Conservation (phyloP, 2,329 filamentous ascomycete species). For the Verticillium tricorpus region DNA sequence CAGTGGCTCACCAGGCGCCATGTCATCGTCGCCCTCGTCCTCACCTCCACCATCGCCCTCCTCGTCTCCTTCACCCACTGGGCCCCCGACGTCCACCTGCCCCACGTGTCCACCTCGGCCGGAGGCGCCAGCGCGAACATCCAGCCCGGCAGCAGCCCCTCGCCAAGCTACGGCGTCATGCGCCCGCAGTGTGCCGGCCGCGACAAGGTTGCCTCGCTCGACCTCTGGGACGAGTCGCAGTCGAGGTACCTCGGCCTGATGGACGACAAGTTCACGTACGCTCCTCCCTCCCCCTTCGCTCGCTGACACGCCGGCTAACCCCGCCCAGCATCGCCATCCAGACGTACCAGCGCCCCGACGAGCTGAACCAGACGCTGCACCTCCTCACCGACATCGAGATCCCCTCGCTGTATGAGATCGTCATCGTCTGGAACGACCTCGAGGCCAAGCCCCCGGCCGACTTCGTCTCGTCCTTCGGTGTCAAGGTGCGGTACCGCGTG, state of each 20-base stretch:
- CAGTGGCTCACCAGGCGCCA: background rate
- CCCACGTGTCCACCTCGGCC: background rate
- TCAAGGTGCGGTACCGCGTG: conserved; percentile 27
- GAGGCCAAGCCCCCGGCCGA: conserved; percentile 21
- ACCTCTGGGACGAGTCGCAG: background rate
- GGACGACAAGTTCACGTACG: conserved; percentile 23
- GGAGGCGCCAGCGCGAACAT: background rate
- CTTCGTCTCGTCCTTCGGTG: conserved; percentile 23
- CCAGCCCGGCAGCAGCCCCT: background rate
- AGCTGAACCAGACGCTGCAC: conserved; percentile 25
- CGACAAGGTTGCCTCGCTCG: background rate
- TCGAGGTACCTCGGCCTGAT: conserved; percentile 10
- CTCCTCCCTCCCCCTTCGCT: background rate
- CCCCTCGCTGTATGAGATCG: conserved; percentile 30
- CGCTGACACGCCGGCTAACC: background rate
- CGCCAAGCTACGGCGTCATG: background rate
- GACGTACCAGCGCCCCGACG: conserved; percentile 28
- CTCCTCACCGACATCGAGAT: conserved; percentile 23
- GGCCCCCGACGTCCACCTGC: background rate
- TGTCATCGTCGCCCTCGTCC: background rate
- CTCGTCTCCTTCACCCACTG: background rate
- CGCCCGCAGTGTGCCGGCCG: background rate
- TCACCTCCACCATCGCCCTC: background rate
- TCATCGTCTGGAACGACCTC: conserved; percentile 33
- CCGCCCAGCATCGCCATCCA: conserved; percentile 27